Evolutionary conservation across 1,284 basidiomycete species (phyloP).

Genomic region (Ceratobasidium sp.): DNA sequence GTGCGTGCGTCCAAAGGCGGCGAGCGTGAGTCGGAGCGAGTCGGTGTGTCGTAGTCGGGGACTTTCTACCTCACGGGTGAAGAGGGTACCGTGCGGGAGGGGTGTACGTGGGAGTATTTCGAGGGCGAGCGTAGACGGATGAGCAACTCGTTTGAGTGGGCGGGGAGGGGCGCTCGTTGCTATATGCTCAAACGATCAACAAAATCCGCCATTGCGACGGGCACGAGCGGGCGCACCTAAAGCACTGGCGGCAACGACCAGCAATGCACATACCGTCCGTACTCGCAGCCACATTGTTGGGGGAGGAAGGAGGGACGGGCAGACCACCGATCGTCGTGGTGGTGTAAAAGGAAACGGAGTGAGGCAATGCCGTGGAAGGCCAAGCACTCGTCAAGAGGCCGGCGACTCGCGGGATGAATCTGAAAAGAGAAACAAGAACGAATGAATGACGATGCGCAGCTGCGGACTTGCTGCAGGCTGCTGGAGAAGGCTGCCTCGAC

Average conservation of each 20-base stretch:
- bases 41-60: constrained; percentile 68
- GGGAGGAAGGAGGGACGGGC: constrained; percentile 19
- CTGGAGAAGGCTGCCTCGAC: constrained; percentile 10
- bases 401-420: neutral
- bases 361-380: constrained; percentile 45
- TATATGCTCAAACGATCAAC: constrained; percentile 49
- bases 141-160: constrained; percentile 66
- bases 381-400: constrained; percentile 42
- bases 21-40: constrained; percentile 70
- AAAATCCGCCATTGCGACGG: neutral
- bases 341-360: constrained; percentile 31
- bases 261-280: constrained; percentile 11
- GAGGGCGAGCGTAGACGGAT: constrained; percentile 68
- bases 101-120: constrained; percentile 71
- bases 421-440: constrained; percentile 2
- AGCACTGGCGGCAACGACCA: neutral
- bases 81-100: constrained; percentile 50
- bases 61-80: constrained; percentile 54
- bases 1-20: constrained; percentile 71
- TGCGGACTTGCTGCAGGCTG: neutral
- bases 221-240: constrained; percentile 2
- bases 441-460: neutral
- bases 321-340: constrained; percentile 8
- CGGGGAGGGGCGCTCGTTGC: constrained; percentile 65
- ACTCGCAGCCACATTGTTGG: constrained; percentile 4